These are phyloP conservation scores for Aspergillus ochraceoroseus DNA, from an alignment of 2,329 filamentous ascomycete genomes.

Conservation along the genomic window DNA sequence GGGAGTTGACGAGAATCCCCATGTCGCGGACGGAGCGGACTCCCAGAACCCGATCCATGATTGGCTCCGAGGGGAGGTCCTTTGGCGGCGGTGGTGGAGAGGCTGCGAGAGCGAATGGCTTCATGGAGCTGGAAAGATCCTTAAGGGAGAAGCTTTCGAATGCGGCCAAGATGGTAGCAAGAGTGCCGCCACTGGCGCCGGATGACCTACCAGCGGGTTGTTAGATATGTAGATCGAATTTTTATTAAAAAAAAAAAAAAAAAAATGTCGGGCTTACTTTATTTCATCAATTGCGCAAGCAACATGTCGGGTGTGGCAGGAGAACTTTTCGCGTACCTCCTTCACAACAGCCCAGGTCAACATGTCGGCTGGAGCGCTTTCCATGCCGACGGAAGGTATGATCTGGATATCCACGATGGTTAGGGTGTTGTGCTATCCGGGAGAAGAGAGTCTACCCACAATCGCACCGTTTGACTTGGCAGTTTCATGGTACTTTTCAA, in stretches of 20 bases:
- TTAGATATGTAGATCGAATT: no score
- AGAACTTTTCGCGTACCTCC: slow-evolving; percentile 50
- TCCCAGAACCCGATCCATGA: slow-evolving; percentile 43
- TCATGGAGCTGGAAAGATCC: slow-evolving; percentile 47
- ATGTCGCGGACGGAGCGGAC: slow-evolving; percentile 52
- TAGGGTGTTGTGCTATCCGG: background rate
- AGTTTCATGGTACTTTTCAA: slow-evolving; percentile 56
- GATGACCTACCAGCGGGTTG: no score
- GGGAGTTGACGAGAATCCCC: slow-evolving; percentile 54
- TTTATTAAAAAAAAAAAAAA: slow-evolving; percentile 15
- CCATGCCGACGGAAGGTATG: slow-evolving; percentile 57
- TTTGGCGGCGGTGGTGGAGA: slow-evolving; percentile 33
- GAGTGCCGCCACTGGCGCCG: slow-evolving; percentile 55
- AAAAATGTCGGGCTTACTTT: slow-evolving; percentile 38
- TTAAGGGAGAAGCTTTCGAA: slow-evolving; percentile 45
- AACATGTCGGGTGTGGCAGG: slow-evolving; percentile 49
- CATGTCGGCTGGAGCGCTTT: slow-evolving; percentile 58
- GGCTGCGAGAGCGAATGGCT: slow-evolving; percentile 51
- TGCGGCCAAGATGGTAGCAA: slow-evolving; percentile 61
- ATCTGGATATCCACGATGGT: slow-evolving; percentile 41
- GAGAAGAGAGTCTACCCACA: slow-evolving; percentile 36
- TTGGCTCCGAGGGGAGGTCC: slow-evolving; percentile 30
- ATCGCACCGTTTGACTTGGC: slow-evolving; percentile 59
- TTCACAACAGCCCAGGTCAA: slow-evolving; percentile 51
- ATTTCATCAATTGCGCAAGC: slow-evolving; percentile 52